phyloP scores from a whole-genome alignment of 225 moss, liverwort and hornwort genomes.

The Marchantia polymorpha region DNA sequence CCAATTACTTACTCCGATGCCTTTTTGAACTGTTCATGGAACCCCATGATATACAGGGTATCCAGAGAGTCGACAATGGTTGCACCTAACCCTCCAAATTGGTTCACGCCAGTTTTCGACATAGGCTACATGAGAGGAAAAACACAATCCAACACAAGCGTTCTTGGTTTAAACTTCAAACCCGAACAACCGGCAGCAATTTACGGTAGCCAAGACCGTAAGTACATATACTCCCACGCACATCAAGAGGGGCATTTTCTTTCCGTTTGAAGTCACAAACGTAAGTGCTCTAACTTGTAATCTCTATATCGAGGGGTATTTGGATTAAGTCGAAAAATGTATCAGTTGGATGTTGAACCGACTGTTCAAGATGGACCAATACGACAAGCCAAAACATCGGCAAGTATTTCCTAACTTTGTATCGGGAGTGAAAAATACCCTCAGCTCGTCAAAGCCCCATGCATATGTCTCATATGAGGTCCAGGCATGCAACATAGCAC shows the following conservation, averaged over 20 bases:
- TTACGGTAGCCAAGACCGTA: too few relatives aligned
- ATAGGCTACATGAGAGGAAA: slow-evolving; percentile 41
- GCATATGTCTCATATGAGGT: slow-evolving; percentile 84
- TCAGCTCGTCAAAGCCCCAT: slow-evolving; percentile 89
- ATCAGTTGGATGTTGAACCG: too few relatives aligned
- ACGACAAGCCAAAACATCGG: background rate
- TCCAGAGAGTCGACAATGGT: slow-evolving; percentile 91
- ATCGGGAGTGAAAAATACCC: slow-evolving; percentile 33
- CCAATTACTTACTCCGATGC: slow-evolving; percentile 66
- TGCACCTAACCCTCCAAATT: slow-evolving; percentile 91
- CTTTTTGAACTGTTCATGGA: slow-evolving; percentile 77
- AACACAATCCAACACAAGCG: background rate
- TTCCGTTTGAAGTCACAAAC: too few relatives aligned
- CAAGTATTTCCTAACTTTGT: background rate
- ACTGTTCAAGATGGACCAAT: too few relatives aligned
- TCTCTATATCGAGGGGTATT: too few relatives aligned
- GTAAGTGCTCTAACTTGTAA: too few relatives aligned
- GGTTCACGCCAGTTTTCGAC: slow-evolving; percentile 64
- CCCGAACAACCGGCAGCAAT: background rate
- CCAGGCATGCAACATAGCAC: slow-evolving; percentile 97
- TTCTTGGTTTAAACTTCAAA: too few relatives aligned
- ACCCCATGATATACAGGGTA: slow-evolving; percentile 88
- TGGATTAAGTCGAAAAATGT: too few relatives aligned
- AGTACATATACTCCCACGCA: too few relatives aligned
- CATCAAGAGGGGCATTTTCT: too few relatives aligned